Percentiles rank a stretch among this genome's conserved stretches.
phyloP scores from a whole-genome alignment of 2,329 filamentous ascomycete genomes.

The Escovopsis weberi region DNA sequence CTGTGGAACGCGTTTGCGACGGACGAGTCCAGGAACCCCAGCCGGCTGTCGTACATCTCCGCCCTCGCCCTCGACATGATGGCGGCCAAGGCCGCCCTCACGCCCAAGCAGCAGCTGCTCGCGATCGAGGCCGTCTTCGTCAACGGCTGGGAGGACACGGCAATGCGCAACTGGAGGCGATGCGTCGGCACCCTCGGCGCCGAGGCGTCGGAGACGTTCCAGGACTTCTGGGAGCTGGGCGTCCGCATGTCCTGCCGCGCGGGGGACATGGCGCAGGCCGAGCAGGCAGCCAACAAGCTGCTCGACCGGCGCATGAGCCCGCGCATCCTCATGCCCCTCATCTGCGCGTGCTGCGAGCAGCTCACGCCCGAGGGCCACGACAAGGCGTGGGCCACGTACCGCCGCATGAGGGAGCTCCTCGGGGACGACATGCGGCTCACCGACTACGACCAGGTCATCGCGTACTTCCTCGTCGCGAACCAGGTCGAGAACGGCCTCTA shows the following conservation, averaged over 20 bases:
- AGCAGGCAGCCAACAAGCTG: slow-evolving; percentile 39
- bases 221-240: slow-evolving; percentile 49
- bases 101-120: slow-evolving; percentile 43
- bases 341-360: slow-evolving; percentile 47
- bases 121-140: slow-evolving; percentile 56
- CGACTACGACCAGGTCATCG: slow-evolving; percentile 63
- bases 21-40: slow-evolving; percentile 32
- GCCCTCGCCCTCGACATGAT: slow-evolving; percentile 52
- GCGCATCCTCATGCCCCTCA: slow-evolving; percentile 51
- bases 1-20: slow-evolving; percentile 50
- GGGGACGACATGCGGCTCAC: slow-evolving; percentile 48
- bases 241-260: slow-evolving; percentile 46
- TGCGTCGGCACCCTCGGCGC: slow-evolving; percentile 38
- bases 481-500: slow-evolving; percentile 53
- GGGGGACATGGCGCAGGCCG: slow-evolving; percentile 44
- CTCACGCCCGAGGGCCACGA: slow-evolving; percentile 28
- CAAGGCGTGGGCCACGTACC: slow-evolving; percentile 54
- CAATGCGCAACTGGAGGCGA: slow-evolving; percentile 49
- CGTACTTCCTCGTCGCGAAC: slow-evolving; percentile 53
- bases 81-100: slow-evolving; percentile 39
- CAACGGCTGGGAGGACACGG: slow-evolving; percentile 43
- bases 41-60: slow-evolving; percentile 46
- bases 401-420: slow-evolving; percentile 46
- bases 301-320: slow-evolving; percentile 34
- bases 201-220: slow-evolving; percentile 28